phyloP scores from a whole-genome alignment of 495 filamentous ascomycete genomes.

The Penicillium cataractarum region DNA sequence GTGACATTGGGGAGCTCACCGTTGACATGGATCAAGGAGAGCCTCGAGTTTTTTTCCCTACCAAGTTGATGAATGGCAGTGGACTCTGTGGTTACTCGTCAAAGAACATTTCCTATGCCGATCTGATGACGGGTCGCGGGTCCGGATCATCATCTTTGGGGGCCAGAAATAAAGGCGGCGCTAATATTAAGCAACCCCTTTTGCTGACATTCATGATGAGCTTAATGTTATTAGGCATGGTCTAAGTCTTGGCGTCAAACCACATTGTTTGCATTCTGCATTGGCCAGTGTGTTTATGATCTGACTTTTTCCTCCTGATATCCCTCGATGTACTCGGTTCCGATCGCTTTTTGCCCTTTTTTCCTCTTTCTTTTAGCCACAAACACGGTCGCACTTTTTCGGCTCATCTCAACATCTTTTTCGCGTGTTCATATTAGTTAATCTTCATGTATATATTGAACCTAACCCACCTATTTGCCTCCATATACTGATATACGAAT shows the following conservation, averaged over 20 bases:
- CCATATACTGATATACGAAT: not conserved
- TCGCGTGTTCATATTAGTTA: not conserved
- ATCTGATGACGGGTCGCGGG: conserved; percentile 18
- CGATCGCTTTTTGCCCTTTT: not conserved
- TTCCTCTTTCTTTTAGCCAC: not conserved
- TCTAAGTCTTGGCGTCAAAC: not conserved
- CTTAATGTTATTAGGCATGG: not conserved
- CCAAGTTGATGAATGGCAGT: conserved; percentile 35
- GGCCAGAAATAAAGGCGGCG: conserved; percentile 2
- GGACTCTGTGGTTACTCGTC: conserved; percentile 40
- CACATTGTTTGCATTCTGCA: not conserved
- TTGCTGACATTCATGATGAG: conserved; percentile 1
- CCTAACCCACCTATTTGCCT: not conserved
- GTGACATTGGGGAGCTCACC: conserved; percentile 46
- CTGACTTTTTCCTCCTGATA: conserved; percentile 6
- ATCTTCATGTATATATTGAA: conserved; percentile 9
- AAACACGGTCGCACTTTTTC: conserved; percentile 1
- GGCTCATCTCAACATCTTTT: not conserved
- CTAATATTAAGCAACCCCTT: not conserved
- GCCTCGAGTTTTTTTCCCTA: conserved; percentile 52
- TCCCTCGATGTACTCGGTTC: not conserved
- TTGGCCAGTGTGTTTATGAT: conserved; percentile 3
- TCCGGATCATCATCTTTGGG: not conserved
- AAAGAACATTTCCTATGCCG: conserved; percentile 18
- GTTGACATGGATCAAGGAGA: conserved; percentile 52